Percentiles rank a stretch among this genome's conserved stretches.
These are phyloP conservation scores for Kwoniella sp. DNA, from an alignment of 768 basidiomycete species.

Conservation along the genomic window DNA sequence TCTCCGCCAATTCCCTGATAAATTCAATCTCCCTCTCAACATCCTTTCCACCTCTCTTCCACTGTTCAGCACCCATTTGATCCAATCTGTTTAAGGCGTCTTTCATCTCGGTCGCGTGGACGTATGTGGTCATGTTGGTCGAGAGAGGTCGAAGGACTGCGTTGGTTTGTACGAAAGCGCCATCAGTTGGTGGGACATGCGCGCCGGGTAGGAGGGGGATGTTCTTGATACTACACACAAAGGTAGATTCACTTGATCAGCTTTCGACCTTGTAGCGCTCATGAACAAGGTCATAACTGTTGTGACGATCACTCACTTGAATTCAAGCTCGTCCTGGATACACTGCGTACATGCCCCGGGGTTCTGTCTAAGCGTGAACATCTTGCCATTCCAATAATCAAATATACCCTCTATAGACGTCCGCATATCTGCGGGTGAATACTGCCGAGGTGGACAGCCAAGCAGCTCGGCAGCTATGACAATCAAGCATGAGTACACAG, in stretches of 20 bases:
- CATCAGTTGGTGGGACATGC: background rate
- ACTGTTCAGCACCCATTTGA: background rate
- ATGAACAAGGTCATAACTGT: background rate
- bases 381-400: conserved; percentile 19
- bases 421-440: background rate
- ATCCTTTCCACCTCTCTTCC: conserved; percentile 1
- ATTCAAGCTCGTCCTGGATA: conserved; percentile 20
- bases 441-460: conserved; percentile 1
- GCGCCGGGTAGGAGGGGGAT: conserved; percentile 1
- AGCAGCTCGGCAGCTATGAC: conserved; percentile 13
- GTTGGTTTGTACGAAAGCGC: conserved; percentile 1
- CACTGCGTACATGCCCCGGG: conserved; percentile 5
- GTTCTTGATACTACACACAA: conserved; percentile 8
- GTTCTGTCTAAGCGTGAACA: conserved; percentile 5
- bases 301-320: conserved; percentile 21
- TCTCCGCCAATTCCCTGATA: conserved; percentile 7
- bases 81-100: conserved; percentile 17
- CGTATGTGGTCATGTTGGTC: conserved; percentile 10
- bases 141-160: conserved; percentile 10
- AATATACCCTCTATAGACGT: conserved; percentile 5
- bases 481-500: background rate
- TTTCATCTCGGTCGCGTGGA: conserved; percentile 12
- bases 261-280: no score
- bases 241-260: no score
- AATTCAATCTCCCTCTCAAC: conserved; percentile 5